Conservation (phyloP, 2,329 filamentous ascomycete species). For the Botrytis pseudocinerea region DNA sequence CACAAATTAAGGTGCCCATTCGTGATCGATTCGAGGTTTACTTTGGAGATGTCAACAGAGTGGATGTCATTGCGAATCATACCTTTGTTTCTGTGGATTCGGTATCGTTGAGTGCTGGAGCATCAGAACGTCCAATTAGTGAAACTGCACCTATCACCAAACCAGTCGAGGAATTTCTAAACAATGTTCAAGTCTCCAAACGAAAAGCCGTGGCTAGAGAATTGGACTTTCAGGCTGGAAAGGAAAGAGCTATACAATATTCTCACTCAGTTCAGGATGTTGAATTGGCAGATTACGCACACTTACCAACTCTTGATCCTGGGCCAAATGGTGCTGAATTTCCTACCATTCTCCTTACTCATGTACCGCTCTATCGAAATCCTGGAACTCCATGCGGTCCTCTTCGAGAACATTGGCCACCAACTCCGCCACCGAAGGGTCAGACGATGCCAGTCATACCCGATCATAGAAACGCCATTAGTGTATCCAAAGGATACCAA, state of each 20-base stretch:
- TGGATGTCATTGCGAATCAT: conserved; percentile 92
- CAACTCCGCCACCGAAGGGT: conserved; percentile 60
- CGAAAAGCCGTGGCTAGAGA: conserved; percentile 68
- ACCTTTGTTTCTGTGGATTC: conserved; percentile 91
- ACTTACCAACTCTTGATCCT: conserved; percentile 45
- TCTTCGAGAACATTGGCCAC: conserved; percentile 79
- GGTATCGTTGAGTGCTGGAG: conserved; percentile 77
- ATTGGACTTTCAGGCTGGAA: conserved; percentile 63
- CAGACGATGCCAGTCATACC: conserved; percentile 54
- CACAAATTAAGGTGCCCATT: conserved; percentile 77
- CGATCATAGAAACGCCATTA: conserved; percentile 77
- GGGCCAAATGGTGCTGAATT: conserved; percentile 58
- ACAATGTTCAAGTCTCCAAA: conserved; percentile 64
- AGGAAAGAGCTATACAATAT: conserved; percentile 54
- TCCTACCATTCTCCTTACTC: conserved; percentile 84
- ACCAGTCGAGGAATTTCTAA: conserved; percentile 75
- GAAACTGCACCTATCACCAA: conserved; percentile 66
- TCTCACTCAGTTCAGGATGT: conserved; percentile 59
- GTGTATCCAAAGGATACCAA: conserved; percentile 79
- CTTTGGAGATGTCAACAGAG: conserved; percentile 87
- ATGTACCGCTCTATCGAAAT: conserved; percentile 84
- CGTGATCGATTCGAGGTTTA: conserved; percentile 81
- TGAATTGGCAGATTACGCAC: conserved; percentile 43
- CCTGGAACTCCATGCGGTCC: conserved; percentile 86
- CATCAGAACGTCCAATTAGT: conserved; percentile 46